These are phyloP conservation scores for Vinca major DNA, from an alignment of 305 asterid species.

Conservation along the genomic window DNA sequence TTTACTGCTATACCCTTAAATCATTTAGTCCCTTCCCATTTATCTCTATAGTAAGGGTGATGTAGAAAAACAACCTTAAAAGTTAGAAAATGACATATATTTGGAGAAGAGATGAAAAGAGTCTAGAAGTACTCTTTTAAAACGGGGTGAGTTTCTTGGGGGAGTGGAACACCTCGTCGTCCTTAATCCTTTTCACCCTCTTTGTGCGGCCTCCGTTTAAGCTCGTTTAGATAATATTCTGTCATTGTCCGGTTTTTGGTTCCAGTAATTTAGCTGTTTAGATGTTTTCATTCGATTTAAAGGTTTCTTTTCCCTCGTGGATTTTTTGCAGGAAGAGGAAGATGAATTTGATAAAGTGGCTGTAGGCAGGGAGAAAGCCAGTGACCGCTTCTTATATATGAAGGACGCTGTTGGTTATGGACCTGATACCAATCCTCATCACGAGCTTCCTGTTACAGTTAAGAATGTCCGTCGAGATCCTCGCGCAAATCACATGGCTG, in stretches of 20 bases:
- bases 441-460: conserved; percentile 49
- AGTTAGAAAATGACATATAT: too few species aligned
- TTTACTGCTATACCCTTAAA: too few species aligned
- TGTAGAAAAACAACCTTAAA: too few species aligned
- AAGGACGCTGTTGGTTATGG: conserved; percentile 39
- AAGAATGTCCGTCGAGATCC: conserved; percentile 41
- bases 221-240: neutral
- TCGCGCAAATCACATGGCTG: conserved; percentile 76
- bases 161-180: too few species aligned
- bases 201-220: neutral
- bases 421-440: conserved; percentile 26
- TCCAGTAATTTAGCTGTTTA: neutral
- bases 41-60: too few species aligned
- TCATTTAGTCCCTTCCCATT: too few species aligned
- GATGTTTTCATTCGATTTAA: neutral
- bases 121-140: too few species aligned
- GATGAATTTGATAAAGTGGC: conserved; percentile 82
- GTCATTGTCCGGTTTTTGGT: neutral
- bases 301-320: neutral
- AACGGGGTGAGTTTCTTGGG: too few species aligned
- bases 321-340: conserved; percentile 64
- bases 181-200: too few species aligned
- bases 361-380: conserved; percentile 34
- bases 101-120: too few species aligned
- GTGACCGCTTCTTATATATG: conserved; percentile 43